Base-by-base conservation (phyloP, 2,329 filamentous ascomycete species). In the Aspergillus novoparasiticus region DNA sequence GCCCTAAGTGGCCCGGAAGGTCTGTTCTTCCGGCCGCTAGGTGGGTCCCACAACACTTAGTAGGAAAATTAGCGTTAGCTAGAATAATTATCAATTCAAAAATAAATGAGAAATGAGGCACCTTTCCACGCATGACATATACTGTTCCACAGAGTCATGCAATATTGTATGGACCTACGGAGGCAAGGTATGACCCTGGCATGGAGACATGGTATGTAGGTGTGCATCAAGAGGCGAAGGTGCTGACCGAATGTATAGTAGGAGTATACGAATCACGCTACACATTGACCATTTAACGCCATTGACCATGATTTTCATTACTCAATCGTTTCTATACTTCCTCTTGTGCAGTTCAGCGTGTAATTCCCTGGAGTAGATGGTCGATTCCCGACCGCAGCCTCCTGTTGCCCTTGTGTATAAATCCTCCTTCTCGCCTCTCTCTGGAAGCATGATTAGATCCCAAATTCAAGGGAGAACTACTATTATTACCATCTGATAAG, bases 341-440 rank as follows among this genome's bases (percentile, higher is more conserved):
- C 3, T 19, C 5, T 21, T 26, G 14, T 21, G 45, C n/a, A 28
- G 45, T 6, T 48, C 14, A 4, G 8, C 8, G 8, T 23, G 26
- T 0, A 19, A 12, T 26, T 4, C 12, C 2, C 2, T 12, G 11
- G 10, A 16, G 1, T 16, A 2, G 21, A 26, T 1, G 21, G 10
- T 16, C 21, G 14, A 48, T 26, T 14, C 21, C 2, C 1, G 10
- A 6, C 2, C 2, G 21, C 6, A 6, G 4, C 1, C 12, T 16
- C 4, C 5, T 48, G 10, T 16, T 16, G 21, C 5, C 10, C 3
- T 48, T 26, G 8, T 4, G 4, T 48, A 48, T 48, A 48, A 48
- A 48, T 16, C 4, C 4, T 4, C 21, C 26, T 16, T 48, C 11
- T 26, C 21, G n/a, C 5, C 26, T 26, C 45, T 14, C 11, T 26